Evolutionary conservation across 2,329 filamentous ascomycete species (phyloP).

Genomic region (Colletotrichum phormii): DNA sequence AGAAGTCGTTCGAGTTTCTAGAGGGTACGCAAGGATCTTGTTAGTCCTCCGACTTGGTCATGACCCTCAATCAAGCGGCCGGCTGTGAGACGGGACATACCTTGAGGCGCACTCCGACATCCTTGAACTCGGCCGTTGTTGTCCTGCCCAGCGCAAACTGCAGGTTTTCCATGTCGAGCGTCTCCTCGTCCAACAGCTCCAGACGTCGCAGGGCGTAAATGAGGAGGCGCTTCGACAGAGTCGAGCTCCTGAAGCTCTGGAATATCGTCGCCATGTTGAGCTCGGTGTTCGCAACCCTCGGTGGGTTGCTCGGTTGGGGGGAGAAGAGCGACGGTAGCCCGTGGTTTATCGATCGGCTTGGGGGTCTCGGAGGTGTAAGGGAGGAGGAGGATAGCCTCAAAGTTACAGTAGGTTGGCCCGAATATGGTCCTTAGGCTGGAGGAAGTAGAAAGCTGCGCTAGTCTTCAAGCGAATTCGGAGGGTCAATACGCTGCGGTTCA

Average conservation of each 20-base stretch:
- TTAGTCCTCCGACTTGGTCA: not conserved
- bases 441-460: not conserved
- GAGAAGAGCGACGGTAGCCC: not conserved
- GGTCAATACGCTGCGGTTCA: slow-evolving; percentile 32
- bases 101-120: slow-evolving; percentile 85
- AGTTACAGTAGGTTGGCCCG: not conserved
- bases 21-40: not conserved
- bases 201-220: slow-evolving; percentile 86
- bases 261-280: slow-evolving; percentile 78
- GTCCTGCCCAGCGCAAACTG: slow-evolving; percentile 86
- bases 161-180: slow-evolving; percentile 86
- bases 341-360: not conserved
- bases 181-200: slow-evolving; percentile 88
- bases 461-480: not conserved
- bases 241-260: slow-evolving; percentile 72
- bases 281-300: slow-evolving; percentile 1
- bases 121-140: slow-evolving; percentile 85
- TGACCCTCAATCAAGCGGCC: not conserved
- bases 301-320: slow-evolving; percentile 1
- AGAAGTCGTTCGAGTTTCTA: slow-evolving; percentile 84
- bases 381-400: too few species aligned
- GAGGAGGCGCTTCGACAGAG: slow-evolving; percentile 89
- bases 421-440: not conserved
- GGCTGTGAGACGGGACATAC: slow-evolving; percentile 56
- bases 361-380: not conserved